Evolutionary conservation across 179 eudicot species (phyloP), one percentile per base, ranked within the genome.

Genomic region (Silene coronaria): DNA sequence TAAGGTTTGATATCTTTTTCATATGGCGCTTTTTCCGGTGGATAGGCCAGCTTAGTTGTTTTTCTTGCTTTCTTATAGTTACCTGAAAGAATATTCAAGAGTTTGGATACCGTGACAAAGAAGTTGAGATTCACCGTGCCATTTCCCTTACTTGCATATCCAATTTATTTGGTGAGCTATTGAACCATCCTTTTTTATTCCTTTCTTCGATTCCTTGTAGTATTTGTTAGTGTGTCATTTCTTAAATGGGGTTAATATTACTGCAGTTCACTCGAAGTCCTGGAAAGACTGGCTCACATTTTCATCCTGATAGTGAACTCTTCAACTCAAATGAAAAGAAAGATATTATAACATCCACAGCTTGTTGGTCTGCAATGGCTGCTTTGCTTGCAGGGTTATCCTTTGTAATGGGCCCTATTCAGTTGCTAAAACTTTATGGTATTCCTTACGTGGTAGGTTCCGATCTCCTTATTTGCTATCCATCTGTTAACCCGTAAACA

Each of bases 101-200:
- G 69, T 76, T 69, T 92, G 81, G 96, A 92, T 34, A 16, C 27
- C 61, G 8, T 42, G 2, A 83, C 96, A 28, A 82, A 73, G 83
- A 85, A 26, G 72, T 70, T 90, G 61, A 85, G 96, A 73, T 92
- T 92, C 84, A 85, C 89, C 22, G 46, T 92, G 85, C 97, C 97
- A 70, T 89, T 90, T 70, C 96, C 97, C 70, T 68, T 92, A 87
- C 87, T 92, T 74, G 96, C 97, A 57, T 92, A 86, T 76, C 97
- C 97, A 11, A 24, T 92, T 74, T 90, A 92, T 81, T 85, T 92
- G 90, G 97, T 92, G 68, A 86, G 90, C 71, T 8, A 70, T 24
- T 63, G 76, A 7, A 38, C 14, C 8, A 23, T 12, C 65, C 8
- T 62, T 62, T 26, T 62, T 62, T 26, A 27, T 71, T n/a, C 19